Evolutionary conservation across 1,284 basidiomycete genomes (phyloP).

Genomic region (Pterula multifida): DNA sequence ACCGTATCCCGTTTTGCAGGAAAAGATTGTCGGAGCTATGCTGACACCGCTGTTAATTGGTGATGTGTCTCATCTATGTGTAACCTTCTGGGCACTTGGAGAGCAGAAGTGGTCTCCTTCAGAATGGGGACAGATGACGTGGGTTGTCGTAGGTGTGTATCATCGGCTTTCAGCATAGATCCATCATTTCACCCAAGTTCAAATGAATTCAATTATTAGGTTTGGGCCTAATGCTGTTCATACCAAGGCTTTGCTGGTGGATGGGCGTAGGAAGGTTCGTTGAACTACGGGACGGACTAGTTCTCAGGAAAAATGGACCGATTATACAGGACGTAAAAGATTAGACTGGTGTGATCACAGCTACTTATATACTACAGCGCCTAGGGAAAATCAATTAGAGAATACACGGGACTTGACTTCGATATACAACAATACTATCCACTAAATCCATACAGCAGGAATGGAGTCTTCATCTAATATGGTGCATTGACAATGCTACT

Average conservation of each 20-base stretch:
- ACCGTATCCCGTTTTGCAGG: slow-evolving; percentile 48
- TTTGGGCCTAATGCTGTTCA: slow-evolving; percentile 48
- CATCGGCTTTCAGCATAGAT: background rate
- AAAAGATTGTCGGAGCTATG: slow-evolving; percentile 50
- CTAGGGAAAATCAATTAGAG: background rate
- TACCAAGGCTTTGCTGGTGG: slow-evolving; percentile 62
- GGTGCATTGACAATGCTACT: slow-evolving; percentile 64
- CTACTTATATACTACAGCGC: too few relatives aligned
- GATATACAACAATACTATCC: background rate
- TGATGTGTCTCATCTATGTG: slow-evolving; percentile 48
- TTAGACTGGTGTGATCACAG: too few relatives aligned
- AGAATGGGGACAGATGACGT: slow-evolving; percentile 55
- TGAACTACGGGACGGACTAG: slow-evolving; percentile 41
- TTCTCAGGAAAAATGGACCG: background rate
- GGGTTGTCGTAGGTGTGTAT: slow-evolving; percentile 39
- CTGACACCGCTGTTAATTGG: slow-evolving; percentile 57
- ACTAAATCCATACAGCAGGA: background rate
- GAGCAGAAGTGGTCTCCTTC: slow-evolving; percentile 47
- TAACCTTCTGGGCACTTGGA: slow-evolving; percentile 64
- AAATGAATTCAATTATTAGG: background rate
- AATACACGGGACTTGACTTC: background rate
- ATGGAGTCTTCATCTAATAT: slow-evolving; percentile 28
- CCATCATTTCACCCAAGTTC: background rate
- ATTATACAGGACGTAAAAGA: too few relatives aligned
- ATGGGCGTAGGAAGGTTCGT: slow-evolving; percentile 62